These are phyloP conservation scores for Helenozyma rhizophorensis DNA, from an alignment of 805 yeast species.

Conservation along the genomic window DNA sequence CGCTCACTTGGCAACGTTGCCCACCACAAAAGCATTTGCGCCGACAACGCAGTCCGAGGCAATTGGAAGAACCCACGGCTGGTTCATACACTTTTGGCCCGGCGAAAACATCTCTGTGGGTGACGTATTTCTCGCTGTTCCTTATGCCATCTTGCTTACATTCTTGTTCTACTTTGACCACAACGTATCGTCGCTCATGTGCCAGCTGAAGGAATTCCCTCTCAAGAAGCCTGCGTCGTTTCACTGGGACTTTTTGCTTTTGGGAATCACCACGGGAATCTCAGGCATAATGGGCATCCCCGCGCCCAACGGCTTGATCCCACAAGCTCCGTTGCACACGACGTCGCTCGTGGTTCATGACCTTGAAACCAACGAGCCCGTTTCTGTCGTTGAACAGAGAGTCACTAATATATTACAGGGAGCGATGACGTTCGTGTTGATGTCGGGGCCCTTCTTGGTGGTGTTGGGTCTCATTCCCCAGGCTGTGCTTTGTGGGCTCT, in stretches of 20 bases:
- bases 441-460: slow-evolving; percentile 81
- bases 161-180: slow-evolving; percentile 91
- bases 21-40: slow-evolving; percentile 64
- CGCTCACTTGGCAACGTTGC: slow-evolving; percentile 57
- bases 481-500: slow-evolving; percentile 86
- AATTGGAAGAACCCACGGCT: slow-evolving; percentile 47
- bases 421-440: slow-evolving; percentile 72
- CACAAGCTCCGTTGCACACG: slow-evolving; percentile 96
- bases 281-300: slow-evolving; percentile 89
- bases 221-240: slow-evolving; percentile 82
- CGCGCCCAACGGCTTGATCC: slow-evolving; percentile 94
- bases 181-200: slow-evolving; percentile 89
- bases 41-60: slow-evolving; percentile 51
- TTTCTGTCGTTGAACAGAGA: slow-evolving; percentile 82
- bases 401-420: slow-evolving; percentile 86
- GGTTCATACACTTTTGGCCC: slow-evolving; percentile 79
- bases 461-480: slow-evolving; percentile 87
- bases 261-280: slow-evolving; percentile 84
- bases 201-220: slow-evolving; percentile 80
- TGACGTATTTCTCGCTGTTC: slow-evolving; percentile 83
- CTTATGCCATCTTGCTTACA: slow-evolving; percentile 85
- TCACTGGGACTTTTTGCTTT: slow-evolving; percentile 84
- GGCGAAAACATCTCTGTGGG: slow-evolving; percentile 52
- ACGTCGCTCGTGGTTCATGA: slow-evolving; percentile 62
- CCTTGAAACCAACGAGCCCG: slow-evolving; percentile 30